phyloP scores from a whole-genome alignment of 202 grass and related monocot genomes.

The Elaeis oleifera region DNA sequence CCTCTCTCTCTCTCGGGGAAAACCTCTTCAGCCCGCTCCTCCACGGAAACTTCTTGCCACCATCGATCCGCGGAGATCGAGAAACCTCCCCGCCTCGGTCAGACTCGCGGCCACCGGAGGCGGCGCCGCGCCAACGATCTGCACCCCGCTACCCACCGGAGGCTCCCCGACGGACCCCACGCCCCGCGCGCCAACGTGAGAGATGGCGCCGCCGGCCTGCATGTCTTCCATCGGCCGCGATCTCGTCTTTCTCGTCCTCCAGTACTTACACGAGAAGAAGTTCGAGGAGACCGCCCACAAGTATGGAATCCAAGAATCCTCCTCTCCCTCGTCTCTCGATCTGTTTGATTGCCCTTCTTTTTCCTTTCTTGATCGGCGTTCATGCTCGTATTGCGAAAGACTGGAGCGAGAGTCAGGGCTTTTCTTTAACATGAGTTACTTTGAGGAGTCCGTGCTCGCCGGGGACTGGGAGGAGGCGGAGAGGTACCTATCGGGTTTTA shows the following conservation, averaged over 20 bases:
- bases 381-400: neutral
- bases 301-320: neutral
- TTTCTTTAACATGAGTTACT: neutral
- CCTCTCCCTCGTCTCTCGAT: neutral
- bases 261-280: neutral
- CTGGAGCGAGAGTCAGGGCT: neutral
- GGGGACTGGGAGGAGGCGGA: neutral
- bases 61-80: too few species aligned
- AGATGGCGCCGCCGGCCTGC: neutral
- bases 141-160: too few species aligned
- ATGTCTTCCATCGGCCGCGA: neutral
- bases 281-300: neutral
- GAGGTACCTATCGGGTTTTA: neutral
- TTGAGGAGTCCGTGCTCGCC: neutral
- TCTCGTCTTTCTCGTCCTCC: neutral
- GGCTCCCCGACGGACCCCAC: too few species aligned
- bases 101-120: too few species aligned
- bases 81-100: too few species aligned
- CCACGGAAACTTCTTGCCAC: too few species aligned
- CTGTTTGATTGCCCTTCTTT: too few species aligned
- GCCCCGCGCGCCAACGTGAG: too few species aligned
- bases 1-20: too few species aligned
- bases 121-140: too few species aligned
- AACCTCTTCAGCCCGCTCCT: too few species aligned
- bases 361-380: neutral